These are phyloP conservation scores for Caloboletus inedulis DNA, from an alignment of 1,284 basidiomycete genomes.

Conservation along the genomic window DNA sequence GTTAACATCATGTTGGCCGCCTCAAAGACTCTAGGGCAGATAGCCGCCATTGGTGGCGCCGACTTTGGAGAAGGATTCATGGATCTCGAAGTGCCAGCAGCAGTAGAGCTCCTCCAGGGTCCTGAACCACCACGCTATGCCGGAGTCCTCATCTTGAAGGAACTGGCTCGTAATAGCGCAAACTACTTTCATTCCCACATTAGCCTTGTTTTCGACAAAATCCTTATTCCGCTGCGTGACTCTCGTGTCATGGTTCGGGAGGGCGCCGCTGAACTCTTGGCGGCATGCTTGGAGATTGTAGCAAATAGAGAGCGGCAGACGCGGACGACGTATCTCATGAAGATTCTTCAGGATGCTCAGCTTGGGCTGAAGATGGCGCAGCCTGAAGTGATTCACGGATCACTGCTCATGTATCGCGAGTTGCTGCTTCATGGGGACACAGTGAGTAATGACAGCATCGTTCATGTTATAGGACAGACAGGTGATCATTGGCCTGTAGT, in stretches of 20 bases:
- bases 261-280: slow-evolving; percentile 86
- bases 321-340: slow-evolving; percentile 66
- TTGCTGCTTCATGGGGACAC: slow-evolving; percentile 91
- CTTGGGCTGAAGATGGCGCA: slow-evolving; percentile 78
- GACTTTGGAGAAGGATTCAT: slow-evolving; percentile 86
- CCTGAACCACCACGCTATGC: slow-evolving; percentile 78
- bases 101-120: slow-evolving; percentile 75
- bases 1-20: slow-evolving; percentile 87
- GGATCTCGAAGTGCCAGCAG: slow-evolving; percentile 80
- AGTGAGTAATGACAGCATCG: slow-evolving; percentile 43
- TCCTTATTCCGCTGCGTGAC: slow-evolving; percentile 86
- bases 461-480: slow-evolving; percentile 4
- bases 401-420: slow-evolving; percentile 89
- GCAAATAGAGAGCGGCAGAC: slow-evolving; percentile 67
- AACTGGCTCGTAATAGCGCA: slow-evolving; percentile 84
- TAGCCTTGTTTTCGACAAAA: slow-evolving; percentile 83
- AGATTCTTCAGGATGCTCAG: slow-evolving; percentile 88
- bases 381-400: slow-evolving; percentile 90
- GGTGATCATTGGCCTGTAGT: slow-evolving; percentile 45
- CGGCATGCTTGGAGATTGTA: slow-evolving; percentile 86
- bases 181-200: slow-evolving; percentile 87
- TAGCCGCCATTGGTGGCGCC: slow-evolving; percentile 76
- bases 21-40: slow-evolving; percentile 80
- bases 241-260: slow-evolving; percentile 83
- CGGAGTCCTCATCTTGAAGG: slow-evolving; percentile 86